Percentiles rank a stretch among this genome's conserved stretches.
Evolutionary conservation across 148 eudicot genomes (phyloP).

Genomic region (Dianthus caryophyllus): DNA sequence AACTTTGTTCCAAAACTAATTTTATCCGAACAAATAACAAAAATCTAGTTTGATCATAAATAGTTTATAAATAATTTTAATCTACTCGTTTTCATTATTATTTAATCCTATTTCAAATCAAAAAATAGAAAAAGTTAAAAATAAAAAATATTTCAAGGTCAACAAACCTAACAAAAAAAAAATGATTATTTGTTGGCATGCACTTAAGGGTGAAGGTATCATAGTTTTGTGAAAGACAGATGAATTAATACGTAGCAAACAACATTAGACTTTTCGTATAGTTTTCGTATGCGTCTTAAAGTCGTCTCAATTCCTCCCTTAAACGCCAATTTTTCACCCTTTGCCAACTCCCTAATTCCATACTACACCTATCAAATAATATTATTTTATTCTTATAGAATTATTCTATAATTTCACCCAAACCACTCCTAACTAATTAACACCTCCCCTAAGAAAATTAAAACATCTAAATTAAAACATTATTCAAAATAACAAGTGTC

Average conservation of each 20-base stretch:
- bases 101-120: no score
- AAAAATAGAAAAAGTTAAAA: no score
- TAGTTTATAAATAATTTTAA: no score
- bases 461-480: no score
- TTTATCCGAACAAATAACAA: no score
- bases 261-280: conserved; percentile 16
- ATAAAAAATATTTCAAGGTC: background rate
- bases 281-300: conserved; percentile 4
- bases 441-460: conserved; percentile 1
- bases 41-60: no score
- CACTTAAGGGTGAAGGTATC: conserved; percentile 12
- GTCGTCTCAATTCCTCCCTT: conserved; percentile 16
- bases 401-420: conserved; percentile 7
- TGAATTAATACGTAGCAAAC: conserved; percentile 10
- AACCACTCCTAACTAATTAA: background rate
- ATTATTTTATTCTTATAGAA: background rate
- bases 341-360: conserved; percentile 11
- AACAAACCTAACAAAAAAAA: background rate
- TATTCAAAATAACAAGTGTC: no score
- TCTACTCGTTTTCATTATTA: no score
- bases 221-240: conserved; percentile 2
- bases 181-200: conserved; percentile 6
- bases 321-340: conserved; percentile 15
- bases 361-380: no score
- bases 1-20: no score